Conservation (phyloP, 805 yeast species). For the Lipomyces spencermartinsiae region DNA sequence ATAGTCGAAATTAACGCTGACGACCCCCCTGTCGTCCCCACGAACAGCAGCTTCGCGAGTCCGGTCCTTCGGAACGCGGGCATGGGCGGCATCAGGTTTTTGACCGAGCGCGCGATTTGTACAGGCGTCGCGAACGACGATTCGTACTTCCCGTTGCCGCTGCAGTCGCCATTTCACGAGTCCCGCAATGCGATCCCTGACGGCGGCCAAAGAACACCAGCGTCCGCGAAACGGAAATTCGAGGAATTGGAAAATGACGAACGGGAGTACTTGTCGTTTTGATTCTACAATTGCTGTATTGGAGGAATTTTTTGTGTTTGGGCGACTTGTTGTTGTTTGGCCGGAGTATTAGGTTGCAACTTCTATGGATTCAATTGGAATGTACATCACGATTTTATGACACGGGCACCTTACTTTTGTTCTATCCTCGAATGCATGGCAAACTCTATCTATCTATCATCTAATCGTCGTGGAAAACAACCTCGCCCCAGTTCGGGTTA, state of each 20-base stretch:
- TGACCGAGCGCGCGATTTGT: conserved; percentile 15
- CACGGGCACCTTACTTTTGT: no score
- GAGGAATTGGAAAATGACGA: background rate
- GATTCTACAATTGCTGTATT: background rate
- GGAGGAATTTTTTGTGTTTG: background rate
- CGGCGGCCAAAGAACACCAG: background rate
- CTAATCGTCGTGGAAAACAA: conserved; percentile 36
- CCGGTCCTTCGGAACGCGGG: conserved; percentile 15
- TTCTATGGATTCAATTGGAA: no score
- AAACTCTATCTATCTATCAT: background rate
- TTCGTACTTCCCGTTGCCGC: conserved; percentile 15
- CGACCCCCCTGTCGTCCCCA: background rate
- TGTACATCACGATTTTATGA: background rate
- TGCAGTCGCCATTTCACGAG: conserved; percentile 31
- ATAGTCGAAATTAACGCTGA: conserved; percentile 10
- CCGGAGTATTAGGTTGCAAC: background rate
- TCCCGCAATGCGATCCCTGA: background rate
- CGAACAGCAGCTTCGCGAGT: background rate
- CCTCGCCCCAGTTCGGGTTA: conserved; percentile 37
- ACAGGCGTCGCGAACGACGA: background rate
- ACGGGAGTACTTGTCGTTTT: background rate
- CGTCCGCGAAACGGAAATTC: background rate
- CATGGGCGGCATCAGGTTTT: conserved; percentile 18
- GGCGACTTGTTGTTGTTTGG: background rate
- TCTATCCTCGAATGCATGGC: no score